Evolutionary conservation across 2,329 filamentous ascomycete species (phyloP).

Genomic region (Cladosporium sp.): DNA sequence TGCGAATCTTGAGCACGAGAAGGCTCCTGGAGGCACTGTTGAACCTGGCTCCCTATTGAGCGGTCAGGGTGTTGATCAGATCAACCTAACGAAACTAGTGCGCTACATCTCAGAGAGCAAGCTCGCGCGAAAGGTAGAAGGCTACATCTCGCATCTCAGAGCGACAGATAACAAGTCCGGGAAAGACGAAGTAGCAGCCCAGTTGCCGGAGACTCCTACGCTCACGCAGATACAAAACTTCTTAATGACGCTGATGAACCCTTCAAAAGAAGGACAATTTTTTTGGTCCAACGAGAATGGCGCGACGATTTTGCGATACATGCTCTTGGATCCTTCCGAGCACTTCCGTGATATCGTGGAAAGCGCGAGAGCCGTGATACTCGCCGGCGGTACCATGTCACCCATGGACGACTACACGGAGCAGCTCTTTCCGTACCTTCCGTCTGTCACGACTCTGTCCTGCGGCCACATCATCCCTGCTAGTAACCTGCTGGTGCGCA

Average conservation of each 20-base stretch:
- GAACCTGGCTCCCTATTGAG: constrained; percentile 66
- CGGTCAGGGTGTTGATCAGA: constrained; percentile 85
- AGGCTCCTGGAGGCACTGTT: constrained; percentile 58
- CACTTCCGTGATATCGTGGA: constrained; percentile 85
- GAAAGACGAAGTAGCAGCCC: background rate
- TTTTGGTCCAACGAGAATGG: constrained; percentile 46
- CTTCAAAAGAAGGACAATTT: constrained; percentile 60
- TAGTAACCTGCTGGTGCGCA: constrained; percentile 72
- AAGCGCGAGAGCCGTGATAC: constrained; percentile 75
- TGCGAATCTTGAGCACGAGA: constrained; percentile 1
- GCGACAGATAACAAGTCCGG: background rate
- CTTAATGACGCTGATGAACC: constrained; percentile 76
- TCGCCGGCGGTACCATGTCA: constrained; percentile 96
- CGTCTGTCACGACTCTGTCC: constrained; percentile 69
- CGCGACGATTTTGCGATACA: constrained; percentile 67
- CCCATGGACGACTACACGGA: constrained; percentile 86
- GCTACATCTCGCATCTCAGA: constrained; percentile 62
- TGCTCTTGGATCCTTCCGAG: constrained; percentile 83
- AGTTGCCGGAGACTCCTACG: constrained; percentile 39
- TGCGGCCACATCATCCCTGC: constrained; percentile 91
- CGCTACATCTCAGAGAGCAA: constrained; percentile 88
- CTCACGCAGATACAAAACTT: constrained; percentile 62
- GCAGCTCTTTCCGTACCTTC: constrained; percentile 75
- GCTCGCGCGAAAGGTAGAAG: constrained; percentile 87
- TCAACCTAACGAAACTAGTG: constrained; percentile 85